Evolutionary conservation across 495 filamentous ascomycete species (phyloP), one percentile per base, ranked within the genome.

Genomic region (Penicillium coprophilum): DNA sequence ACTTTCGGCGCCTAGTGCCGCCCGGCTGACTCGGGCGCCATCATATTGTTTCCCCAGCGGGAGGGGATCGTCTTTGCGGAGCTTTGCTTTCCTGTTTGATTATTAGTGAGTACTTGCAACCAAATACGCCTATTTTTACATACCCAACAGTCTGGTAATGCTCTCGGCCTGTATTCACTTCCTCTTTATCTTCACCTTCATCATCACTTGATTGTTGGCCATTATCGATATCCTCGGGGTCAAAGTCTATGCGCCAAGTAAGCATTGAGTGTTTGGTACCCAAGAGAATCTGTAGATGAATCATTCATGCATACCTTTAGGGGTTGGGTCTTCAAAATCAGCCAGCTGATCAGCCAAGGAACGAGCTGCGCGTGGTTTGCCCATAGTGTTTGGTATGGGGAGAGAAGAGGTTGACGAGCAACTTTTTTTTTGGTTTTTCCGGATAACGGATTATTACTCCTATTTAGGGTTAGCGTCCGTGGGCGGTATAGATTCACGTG

Each of bases 121-220:
- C 20, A 34, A 57, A 15, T 56, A 36, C 36, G 58, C 21, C 43
- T 24, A 41, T 19, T 3, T 20, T 46, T 21, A 69, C 74, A 40
- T 80, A 92, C 88, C 88, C 87, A 63, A 96, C 88, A 53, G 82
- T 71, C 23, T 86, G 80, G 68, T 98, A 98, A 64, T 98, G 93
- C 58, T 94, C 93, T 15, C 91, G 85, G 19, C 85, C 70, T 58
- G 80, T 65, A 70, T 71, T 72, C 12, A 80, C 79, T 61, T 85
- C 71, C 36, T 55, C 67, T 17, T 53, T 34, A 28, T 58, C 66
- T 7, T 32, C 55, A 39, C 59, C 69, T 15, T 85, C 85, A 19
- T 81, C 82, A 28, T 80, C 82, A 60, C 80, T 86, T 21, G 77
- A 76, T 46, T 73, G 68, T 12, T 66, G 78, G 10, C 73, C 76